Conservation (phyloP, 1,284 basidiomycete genomes). For the Tetrapyrgos nigripes region DNA sequence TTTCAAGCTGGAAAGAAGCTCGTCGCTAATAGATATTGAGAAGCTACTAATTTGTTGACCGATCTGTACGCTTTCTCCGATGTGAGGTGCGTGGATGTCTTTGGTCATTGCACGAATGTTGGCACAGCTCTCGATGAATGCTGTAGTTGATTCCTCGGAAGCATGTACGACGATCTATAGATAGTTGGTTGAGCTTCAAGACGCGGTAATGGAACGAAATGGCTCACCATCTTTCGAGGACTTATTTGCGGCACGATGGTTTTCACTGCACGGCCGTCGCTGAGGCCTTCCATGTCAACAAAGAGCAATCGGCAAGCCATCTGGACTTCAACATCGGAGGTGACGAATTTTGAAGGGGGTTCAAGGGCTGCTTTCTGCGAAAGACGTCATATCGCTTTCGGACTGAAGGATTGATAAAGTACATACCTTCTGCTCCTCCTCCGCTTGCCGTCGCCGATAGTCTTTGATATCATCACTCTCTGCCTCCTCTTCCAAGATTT, state of each 20-base stretch:
- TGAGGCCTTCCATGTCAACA: slow-evolving; percentile 95
- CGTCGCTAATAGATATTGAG: slow-evolving; percentile 93
- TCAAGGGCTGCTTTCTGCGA: slow-evolving; percentile 76
- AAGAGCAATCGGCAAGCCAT: slow-evolving; percentile 88
- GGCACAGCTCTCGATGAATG: slow-evolving; percentile 81
- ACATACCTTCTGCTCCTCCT: slow-evolving; percentile 81
- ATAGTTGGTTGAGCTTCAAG: slow-evolving; percentile 12
- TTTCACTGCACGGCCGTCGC: slow-evolving; percentile 96
- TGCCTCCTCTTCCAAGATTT: slow-evolving; percentile 86
- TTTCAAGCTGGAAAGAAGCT: slow-evolving; percentile 78
- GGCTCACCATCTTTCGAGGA: slow-evolving; percentile 87
- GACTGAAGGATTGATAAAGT: background rate
- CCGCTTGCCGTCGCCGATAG: slow-evolving; percentile 71
- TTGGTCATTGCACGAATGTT: slow-evolving; percentile 88
- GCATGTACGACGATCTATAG: slow-evolving; percentile 88
- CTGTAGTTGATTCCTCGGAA: slow-evolving; percentile 65
- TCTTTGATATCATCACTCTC: slow-evolving; percentile 85
- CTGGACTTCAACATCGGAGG: slow-evolving; percentile 76
- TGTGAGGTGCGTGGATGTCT: slow-evolving; percentile 84
- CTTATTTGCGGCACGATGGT: slow-evolving; percentile 97
- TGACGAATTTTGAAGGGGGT: slow-evolving; percentile 91
- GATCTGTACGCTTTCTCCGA: slow-evolving; percentile 83
- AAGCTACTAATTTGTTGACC: slow-evolving; percentile 97
- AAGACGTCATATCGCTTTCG: background rate
- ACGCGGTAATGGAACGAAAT: background rate